Percentiles rank a stretch among this genome's conserved stretches.
Evolutionary conservation across 805 yeast genomes (phyloP).

Genomic region (Metschnikowia reukaufii): DNA sequence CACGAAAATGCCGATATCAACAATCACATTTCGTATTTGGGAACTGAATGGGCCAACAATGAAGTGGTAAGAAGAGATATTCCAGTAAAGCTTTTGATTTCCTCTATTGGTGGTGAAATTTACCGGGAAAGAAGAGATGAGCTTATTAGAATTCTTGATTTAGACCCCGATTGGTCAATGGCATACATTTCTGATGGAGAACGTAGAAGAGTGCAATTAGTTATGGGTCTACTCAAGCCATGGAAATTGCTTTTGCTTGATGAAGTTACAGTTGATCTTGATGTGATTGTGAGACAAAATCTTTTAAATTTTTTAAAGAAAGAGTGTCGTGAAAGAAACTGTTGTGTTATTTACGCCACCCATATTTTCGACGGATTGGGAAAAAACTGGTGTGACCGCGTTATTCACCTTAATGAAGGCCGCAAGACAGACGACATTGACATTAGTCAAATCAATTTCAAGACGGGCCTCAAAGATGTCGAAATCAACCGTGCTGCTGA

Average conservation of each 20-base stretch:
- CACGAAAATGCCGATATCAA: constrained; percentile 46
- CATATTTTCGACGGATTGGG: constrained; percentile 96
- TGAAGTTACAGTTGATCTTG: constrained; percentile 96
- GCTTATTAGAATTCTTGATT: constrained; percentile 74
- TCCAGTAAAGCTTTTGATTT: constrained; percentile 74
- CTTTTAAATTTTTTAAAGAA: constrained; percentile 64
- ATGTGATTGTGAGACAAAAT: constrained; percentile 82
- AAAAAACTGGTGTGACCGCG: constrained; percentile 76
- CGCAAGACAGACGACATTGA: constrained; percentile 39
- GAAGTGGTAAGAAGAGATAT: constrained; percentile 88
- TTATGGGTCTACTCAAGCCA: constrained; percentile 89
- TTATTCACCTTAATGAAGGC: constrained; percentile 78
- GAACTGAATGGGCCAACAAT: constrained; percentile 97
- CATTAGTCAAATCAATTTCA: constrained; percentile 30
- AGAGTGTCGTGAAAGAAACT: constrained; percentile 70
- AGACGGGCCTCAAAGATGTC: constrained; percentile 33
- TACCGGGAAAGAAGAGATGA: constrained; percentile 74
- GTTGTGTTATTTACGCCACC: constrained; percentile 89
- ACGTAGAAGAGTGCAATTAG: constrained; percentile 87
- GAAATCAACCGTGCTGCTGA: constrained; percentile 14
- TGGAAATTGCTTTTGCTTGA: constrained; percentile 88
- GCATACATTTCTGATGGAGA: constrained; percentile 91
- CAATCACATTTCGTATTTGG: constrained; percentile 70
- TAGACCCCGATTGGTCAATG: constrained; percentile 91
- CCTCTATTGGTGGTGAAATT: constrained; percentile 70